phyloP scores from a whole-genome alignment of 2,329 filamentous ascomycete species.

The Xylariaceae sp. region DNA sequence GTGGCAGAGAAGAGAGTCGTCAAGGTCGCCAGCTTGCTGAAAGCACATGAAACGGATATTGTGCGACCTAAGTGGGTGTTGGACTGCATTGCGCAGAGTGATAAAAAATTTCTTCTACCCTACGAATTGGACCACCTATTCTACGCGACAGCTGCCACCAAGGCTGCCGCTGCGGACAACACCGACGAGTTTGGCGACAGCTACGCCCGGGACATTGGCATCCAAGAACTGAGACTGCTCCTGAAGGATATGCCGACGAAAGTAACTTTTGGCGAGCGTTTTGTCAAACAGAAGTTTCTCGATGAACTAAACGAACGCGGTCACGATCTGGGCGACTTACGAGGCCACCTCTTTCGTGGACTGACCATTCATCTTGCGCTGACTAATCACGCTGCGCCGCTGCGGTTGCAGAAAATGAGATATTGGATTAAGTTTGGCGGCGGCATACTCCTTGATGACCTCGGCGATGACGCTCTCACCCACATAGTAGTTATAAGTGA shows the following conservation, averaged over 20 bases:
- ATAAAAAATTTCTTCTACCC: constrained; percentile 58
- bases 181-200: constrained; percentile 80
- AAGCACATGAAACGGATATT: constrained; percentile 65
- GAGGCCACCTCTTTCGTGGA: constrained; percentile 48
- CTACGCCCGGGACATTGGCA: constrained; percentile 65
- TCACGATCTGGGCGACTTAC: constrained; percentile 46
- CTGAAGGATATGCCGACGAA: constrained; percentile 47
- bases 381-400: constrained; percentile 24
- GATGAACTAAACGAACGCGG: constrained; percentile 53
- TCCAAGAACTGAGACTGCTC: constrained; percentile 57
- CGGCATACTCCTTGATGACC: constrained; percentile 49
- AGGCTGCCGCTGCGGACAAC: constrained; percentile 52
- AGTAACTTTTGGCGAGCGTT: constrained; percentile 31
- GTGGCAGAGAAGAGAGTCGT: constrained; percentile 77
- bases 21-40: constrained; percentile 79
- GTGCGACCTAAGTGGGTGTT: constrained; percentile 77
- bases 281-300: constrained; percentile 44
- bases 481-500: constrained; percentile 64
- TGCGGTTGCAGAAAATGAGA: constrained; percentile 40
- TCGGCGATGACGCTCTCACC: constrained; percentile 56
- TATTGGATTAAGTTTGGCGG: constrained; percentile 66
- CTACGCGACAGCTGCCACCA: constrained; percentile 55
- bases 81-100: constrained; percentile 66
- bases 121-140: constrained; percentile 66
- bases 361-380: constrained; percentile 38